Evolutionary conservation across 1,139 yeast species (phyloP), one percentile per base, ranked within the genome.

Genomic region (Fermentozyma sake): DNA sequence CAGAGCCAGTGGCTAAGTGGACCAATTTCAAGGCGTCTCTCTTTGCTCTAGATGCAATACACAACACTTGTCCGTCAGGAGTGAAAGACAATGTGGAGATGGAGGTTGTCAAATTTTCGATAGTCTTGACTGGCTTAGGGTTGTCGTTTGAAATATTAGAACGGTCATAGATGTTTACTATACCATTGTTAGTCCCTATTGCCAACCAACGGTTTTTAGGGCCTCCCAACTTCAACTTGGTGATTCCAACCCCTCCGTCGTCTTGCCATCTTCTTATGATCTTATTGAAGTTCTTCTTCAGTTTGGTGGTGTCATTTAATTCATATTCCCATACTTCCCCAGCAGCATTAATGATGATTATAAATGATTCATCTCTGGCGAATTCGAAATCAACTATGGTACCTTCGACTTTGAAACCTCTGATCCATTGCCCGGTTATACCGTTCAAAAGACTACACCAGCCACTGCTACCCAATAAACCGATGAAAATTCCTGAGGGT

Each of bases 321-420:
- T 73, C 74, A 61, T 85, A 93, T 44, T 87, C 96, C 94, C 95
- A 89, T 3, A 91, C 73, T 37, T 86, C 94, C 22, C 97, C 97
- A n/a, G 75, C 71, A 1, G 79, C 67, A 48, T 83, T 89, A 12
- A 79, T 74, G 14, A 84, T 77, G 10, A 83, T 56, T 14, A 84
- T 51, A 12, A 67, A 50, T 1, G 68, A 54, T 33, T 77, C 79
- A 31, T 80, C 79, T 15, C 42, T 43, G 18, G 72, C 48, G 70
- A 89, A 84, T 25, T 78, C 93, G 46, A 89, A 76, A 52, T 91
- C 98, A 20, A 81, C 72, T 17, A 79, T 57, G 2, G 79, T 77
- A 4, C 95, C 96, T 52, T 91, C 96, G 18, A 87, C 71, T 52
- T 91, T 91, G 48, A 86, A 86, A 2, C 91, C 95, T 27, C 77